Base-by-base conservation (phyloP, 2,329 filamentous ascomycete species). In the Lecanicillium sp. region DNA sequence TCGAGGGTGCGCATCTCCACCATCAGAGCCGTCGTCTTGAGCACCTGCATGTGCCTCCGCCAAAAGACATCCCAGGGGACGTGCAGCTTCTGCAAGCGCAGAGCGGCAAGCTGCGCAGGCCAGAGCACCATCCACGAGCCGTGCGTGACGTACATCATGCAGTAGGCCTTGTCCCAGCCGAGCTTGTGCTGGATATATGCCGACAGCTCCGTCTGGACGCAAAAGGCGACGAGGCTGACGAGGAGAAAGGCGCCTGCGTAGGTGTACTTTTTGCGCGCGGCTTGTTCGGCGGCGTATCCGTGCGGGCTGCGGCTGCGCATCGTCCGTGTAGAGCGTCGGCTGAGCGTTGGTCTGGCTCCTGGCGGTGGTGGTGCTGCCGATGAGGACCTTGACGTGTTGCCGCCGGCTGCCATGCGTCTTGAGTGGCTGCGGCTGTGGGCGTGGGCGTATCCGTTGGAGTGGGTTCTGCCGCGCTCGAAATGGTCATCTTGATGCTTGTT, bases 141-240 rank as follows among this genome's bases (percentile, higher is more conserved):
- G 64, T 98, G 92, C 9, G 92, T 98, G 48, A 98, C 72, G 63
- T 94, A 95, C 71, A 98, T 78, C 92, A 98, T 98, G 70, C 87
- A 94, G 67, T 95, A 98, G n/a, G 92, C 86, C 68, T 98, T 98
- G 65, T 94, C 78, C 92, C 92, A 98, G 46, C 84, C 80, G 46
- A 95, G 65, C 43, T 92, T 80, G 58, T 90, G 82, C 65, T 96
- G 90, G 44, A 98, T 92, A 64, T 95, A 89, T 9, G 94, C 81
- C 9, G 89, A 90, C 38, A 94, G 87, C 69, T 96, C 90, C 4
- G 92, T 96, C 73, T 98, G 92, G 5, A 95, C 70, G 34, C 87
- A 86, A 58, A 98, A 98, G 55, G 85, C 83, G 43, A 94, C 66
- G 54, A 98, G 70, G 55, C 85, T 92, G 49, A 95, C 57, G 20